Conservation (phyloP, 176 grass and related monocot genomes). For the Ensete glaucum region DNA sequence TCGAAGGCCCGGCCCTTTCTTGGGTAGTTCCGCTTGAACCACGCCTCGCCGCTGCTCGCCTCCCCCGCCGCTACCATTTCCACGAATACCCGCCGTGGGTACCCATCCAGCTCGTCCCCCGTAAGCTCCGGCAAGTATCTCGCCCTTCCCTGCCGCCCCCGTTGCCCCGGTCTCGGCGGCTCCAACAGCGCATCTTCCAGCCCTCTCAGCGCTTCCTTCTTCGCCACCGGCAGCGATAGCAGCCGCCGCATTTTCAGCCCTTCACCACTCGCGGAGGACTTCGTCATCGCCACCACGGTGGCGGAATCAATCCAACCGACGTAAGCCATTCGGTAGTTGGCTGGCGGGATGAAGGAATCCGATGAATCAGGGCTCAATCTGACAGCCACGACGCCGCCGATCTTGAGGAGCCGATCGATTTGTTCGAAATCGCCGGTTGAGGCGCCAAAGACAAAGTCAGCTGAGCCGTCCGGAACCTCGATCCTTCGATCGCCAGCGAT, state of each 20-base stretch:
- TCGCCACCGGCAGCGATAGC: constrained; percentile 23
- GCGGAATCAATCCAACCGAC: constrained; percentile 12
- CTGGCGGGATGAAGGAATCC: constrained; percentile 12
- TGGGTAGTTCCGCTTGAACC: constrained; percentile 50
- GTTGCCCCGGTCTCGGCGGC: constrained; percentile 20
- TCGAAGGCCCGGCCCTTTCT: constrained; percentile 38
- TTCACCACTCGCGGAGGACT: not conserved
- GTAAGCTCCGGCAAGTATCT: constrained; percentile 37
- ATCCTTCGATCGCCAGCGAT: not conserved
- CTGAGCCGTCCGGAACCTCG: constrained; percentile 15
- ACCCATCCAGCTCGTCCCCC: constrained; percentile 30
- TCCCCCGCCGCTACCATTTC: constrained; percentile 22
- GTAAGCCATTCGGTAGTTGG: constrained; percentile 30
- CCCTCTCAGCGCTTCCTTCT: constrained; percentile 28
- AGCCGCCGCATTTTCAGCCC: constrained; percentile 15
- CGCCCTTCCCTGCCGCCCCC: constrained; percentile 9
- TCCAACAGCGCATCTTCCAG: constrained; percentile 51
- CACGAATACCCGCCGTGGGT: constrained; percentile 38
- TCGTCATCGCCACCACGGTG: constrained; percentile 21
- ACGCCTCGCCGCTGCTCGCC: constrained; percentile 13
- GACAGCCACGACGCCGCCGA: constrained; percentile 25
- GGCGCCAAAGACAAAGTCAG: constrained; percentile 27
- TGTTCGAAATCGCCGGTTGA: constrained; percentile 7
- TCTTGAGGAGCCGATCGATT: constrained; percentile 24
- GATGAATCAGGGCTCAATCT: constrained; percentile 7